Conservation (phyloP, 805 yeast species). For the Candida hungchunana region DNA sequence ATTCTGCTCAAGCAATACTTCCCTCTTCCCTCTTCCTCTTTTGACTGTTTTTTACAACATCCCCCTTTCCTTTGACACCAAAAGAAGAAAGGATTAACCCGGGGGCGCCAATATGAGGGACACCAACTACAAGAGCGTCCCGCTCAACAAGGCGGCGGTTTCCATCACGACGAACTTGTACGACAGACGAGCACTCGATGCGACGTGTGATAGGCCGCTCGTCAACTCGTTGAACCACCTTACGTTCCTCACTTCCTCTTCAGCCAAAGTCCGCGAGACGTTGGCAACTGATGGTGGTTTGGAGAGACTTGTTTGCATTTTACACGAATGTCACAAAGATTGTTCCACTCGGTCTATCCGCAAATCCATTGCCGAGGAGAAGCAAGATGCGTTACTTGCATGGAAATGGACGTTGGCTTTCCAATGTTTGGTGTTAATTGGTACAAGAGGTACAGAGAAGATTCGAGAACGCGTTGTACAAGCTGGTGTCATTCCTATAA, state of each 20-base stretch:
- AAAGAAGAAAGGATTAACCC: too few relatives aligned
- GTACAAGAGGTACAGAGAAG: conserved; percentile 87
- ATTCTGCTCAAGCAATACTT: too few relatives aligned
- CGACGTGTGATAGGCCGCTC: conserved; percentile 82
- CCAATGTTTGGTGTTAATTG: conserved; percentile 86
- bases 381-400: conserved; percentile 54
- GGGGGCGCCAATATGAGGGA: too few relatives aligned
- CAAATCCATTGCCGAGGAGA: conserved; percentile 30
- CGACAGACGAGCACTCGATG: conserved; percentile 89
- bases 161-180: conserved; percentile 84
- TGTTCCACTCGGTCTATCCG: neutral
- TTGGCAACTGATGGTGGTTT: conserved; percentile 87
- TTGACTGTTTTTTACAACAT: too few relatives aligned
- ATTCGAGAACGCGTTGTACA: conserved; percentile 83
- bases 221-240: conserved; percentile 89
- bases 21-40: too few relatives aligned
- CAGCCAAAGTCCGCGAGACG: conserved; percentile 87
- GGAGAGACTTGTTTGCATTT: conserved; percentile 78
- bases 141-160: conserved; percentile 86
- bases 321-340: conserved; percentile 59
- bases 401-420: conserved; percentile 98
- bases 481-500: conserved; percentile 87
- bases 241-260: conserved; percentile 79
- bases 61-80: too few relatives aligned
- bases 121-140: conserved; percentile 74